phyloP scores from a whole-genome alignment of 1,139 yeast species.

The Yamadazyma friedrichii region DNA sequence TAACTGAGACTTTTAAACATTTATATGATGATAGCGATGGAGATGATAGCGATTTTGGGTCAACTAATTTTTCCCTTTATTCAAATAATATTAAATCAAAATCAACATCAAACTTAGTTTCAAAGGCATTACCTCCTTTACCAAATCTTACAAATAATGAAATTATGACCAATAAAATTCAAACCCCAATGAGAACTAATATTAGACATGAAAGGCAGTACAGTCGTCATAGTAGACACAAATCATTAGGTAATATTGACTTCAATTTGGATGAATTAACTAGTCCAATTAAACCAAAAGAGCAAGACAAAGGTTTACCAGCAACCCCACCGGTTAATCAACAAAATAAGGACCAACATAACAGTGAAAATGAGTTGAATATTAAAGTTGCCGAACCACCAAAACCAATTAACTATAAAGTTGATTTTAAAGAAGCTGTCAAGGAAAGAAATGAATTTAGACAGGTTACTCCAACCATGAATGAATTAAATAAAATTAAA shows the following conservation, averaged over 20 bases:
- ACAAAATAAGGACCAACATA: background rate
- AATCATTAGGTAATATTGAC: conserved; percentile 40
- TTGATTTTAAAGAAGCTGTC: conserved; percentile 40
- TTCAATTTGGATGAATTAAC: conserved; percentile 20
- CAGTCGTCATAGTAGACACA: conserved; percentile 35
- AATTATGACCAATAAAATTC: conserved; percentile 21
- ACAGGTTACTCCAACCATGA: conserved; percentile 14
- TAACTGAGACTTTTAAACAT: conserved; percentile 26
- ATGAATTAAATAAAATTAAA: conserved; percentile 10
- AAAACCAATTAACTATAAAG: conserved; percentile 32
- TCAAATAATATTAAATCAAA: conserved; percentile 16
- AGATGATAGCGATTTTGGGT: conserved; percentile 22
- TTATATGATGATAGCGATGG: conserved; percentile 28
- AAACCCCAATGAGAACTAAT: conserved; percentile 27
- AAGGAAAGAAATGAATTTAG: conserved; percentile 11
- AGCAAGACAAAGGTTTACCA: background rate
- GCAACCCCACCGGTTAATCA: too few species aligned
- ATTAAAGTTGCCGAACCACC: conserved; percentile 41
- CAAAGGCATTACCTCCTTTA: conserved; percentile 17
- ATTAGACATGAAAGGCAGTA: conserved; percentile 10
- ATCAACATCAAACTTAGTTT: conserved; percentile 22
- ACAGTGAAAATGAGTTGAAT: conserved; percentile 14
- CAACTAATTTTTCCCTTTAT: conserved; percentile 17
- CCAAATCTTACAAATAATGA: conserved; percentile 8
- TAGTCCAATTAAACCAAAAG: background rate